Evolutionary conservation across 2,329 filamentous ascomycete genomes (phyloP), one percentile per base, ranked within the genome.

Genomic region (Dactylellina leptospora): DNA sequence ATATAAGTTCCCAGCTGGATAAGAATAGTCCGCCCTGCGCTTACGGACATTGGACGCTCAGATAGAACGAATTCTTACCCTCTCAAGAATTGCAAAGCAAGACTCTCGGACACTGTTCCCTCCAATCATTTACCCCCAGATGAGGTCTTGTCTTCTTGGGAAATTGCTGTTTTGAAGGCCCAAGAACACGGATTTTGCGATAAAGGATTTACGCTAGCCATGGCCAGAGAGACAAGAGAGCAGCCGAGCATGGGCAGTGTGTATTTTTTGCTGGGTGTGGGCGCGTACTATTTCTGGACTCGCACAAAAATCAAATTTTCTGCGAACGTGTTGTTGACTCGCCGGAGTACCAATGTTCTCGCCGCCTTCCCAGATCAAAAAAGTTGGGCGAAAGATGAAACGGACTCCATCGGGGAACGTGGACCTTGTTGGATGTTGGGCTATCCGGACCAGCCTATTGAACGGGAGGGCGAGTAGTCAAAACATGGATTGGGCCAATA

Each of bases 211-310:
- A n/a, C n/a, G n/a, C n/a, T 23, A 25, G 45, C 45, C 20, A n/a
- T n/a, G 22, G 45, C 11, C 10, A 9, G 2, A 25, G 11, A 36
- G 23, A 53, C 13, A 10, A 6, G 10, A 28, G 16, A 28, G 58
- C 33, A 36, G 11, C 23, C 22, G 58, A 25, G 23, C 33, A 42
- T 30, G 47, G 36, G 33, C 23, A 54, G 18, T 18, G 20, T 50
- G 18, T 40, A 27, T 60, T 47, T 47, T 58, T 58, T 44, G 61
- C 66, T 64, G 68, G 59, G 68, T 64, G 59, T 28, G 53, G 68
- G 68, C 68, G 68, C 68, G 68, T 72, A 72, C 68, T 72, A 72
- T 72, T 72, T 72, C 68, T 72, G 68, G 68, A 30, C n/a, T n/a
- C n/a, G n/a, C n/a, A n/a, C n/a, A n/a, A n/a, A n/a, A n/a, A n/a